phyloP scores from a whole-genome alignment of 2,329 filamentous ascomycete genomes.

The Ascochyta pisi region DNA sequence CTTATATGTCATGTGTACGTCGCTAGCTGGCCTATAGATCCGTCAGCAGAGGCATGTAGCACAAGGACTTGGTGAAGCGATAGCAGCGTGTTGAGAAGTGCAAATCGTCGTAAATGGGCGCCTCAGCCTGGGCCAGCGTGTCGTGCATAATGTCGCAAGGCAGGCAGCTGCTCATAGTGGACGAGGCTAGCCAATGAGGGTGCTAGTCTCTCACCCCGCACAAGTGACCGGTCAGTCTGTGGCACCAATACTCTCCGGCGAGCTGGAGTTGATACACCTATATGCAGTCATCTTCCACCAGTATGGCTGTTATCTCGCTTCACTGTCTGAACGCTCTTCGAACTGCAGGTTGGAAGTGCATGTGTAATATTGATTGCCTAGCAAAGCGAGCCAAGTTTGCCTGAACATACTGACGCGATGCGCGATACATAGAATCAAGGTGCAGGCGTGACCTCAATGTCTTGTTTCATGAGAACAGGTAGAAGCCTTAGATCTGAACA shows the following conservation, averaged over 20 bases:
- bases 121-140: conserved; percentile 1
- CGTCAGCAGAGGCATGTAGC: conserved; percentile 10
- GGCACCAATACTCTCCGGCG: neutral
- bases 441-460: neutral
- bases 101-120: neutral
- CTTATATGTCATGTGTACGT: neutral
- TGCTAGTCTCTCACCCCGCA: conserved; percentile 2
- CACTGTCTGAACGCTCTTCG: neutral
- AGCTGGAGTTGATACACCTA: neutral
- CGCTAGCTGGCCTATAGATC: neutral
- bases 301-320: neutral
- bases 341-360: neutral
- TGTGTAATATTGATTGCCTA: neutral
- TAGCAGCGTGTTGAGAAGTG: neutral
- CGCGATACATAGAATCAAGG: neutral
- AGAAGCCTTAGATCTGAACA: conserved; percentile 30
- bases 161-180: neutral
- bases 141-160: neutral
- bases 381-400: neutral
- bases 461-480: neutral
- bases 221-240: conserved; percentile 15
- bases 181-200: conserved; percentile 5
- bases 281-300: conserved; percentile 9
- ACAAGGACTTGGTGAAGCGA: neutral
- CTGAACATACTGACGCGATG: neutral